These are phyloP conservation scores for Bacterosira constricta DNA, from an alignment of 108 stramenopile species.

Conservation along the genomic window DNA sequence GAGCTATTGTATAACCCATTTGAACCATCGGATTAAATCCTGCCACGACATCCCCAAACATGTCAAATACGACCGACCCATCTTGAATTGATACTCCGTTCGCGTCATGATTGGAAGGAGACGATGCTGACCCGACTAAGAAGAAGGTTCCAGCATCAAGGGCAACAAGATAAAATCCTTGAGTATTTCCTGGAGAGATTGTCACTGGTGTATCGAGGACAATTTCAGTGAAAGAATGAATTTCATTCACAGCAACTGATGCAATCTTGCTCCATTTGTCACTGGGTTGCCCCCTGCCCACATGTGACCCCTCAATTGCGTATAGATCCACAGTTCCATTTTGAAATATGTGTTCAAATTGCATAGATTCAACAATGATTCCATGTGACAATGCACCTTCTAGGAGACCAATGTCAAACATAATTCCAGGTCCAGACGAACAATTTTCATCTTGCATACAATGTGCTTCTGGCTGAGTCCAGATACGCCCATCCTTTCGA, in stretches of 20 bases:
- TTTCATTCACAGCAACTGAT: background rate
- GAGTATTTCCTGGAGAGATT: background rate
- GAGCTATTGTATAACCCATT: background rate
- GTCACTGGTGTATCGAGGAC: constrained; percentile 7
- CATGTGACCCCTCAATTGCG: constrained; percentile 10
- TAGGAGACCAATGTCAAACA: constrained; percentile 18
- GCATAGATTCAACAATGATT: constrained; percentile 6
- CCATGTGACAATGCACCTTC: background rate
- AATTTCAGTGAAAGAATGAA: background rate
- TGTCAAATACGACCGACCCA: constrained; percentile 12
- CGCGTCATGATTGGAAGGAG: background rate
- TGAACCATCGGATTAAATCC: constrained; percentile 16
- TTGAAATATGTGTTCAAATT: constrained; percentile 11
- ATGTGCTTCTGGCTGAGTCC: background rate
- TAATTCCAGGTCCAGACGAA: constrained; percentile 10
- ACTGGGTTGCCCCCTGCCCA: background rate
- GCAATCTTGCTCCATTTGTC: constrained; percentile 8
- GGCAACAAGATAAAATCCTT: constrained; percentile 14
- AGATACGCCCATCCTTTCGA: constrained; percentile 4
- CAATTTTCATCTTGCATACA: constrained; percentile 3
- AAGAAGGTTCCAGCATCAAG: background rate
- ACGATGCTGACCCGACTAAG: constrained; percentile 5
- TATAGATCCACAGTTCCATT: constrained; percentile 20
- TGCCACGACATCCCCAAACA: constrained; percentile 12
- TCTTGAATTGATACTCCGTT: constrained; percentile 5